Evolutionary conservation across 139 green algal species (phyloP), one percentile per base, ranked within the genome.

Genomic region (Spirogloea muscicola): DNA sequence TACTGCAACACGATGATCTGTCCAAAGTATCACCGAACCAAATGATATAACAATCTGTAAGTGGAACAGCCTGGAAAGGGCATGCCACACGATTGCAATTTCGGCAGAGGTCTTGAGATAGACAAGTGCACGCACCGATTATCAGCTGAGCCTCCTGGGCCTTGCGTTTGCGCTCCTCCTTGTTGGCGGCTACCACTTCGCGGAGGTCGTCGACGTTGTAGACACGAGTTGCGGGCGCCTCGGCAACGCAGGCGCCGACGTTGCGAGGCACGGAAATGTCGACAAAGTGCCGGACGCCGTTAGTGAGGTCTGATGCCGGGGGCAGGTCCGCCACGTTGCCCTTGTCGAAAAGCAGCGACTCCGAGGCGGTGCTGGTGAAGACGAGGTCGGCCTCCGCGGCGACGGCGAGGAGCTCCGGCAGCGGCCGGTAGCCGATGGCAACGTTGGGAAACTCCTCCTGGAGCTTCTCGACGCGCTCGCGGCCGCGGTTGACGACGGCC

Each of bases 201-300:
- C 96, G 96, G 33, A 99, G 80, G 87, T 99, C 94, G 68, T 99
- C 95, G 37, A 99, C 95, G 82, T 99, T 99, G 90, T 95, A 99
- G 38, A 97, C 92, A 46, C 89, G 84, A 36, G 81, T 79, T 3
- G 55, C 42, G 33, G 84, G 73, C 13, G 89, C 68, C 69, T 91
- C 86, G 34, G 83, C 91, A 48, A 99, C 84, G 64, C 90, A 84
- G 36, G 86, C 69, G 0, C 84, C 90, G 38, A 99, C 92, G 86
- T 99, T 99, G 65, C 95, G 87, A 0, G 95, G 95, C 66, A 99
- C 95, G 2, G 85, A 91, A 71, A 99, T 99, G 86, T 99, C 95
- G 1, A 99, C 78, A 67, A 98, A 97, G 33, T 94, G 89, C 27
- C 95, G 90, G 77, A 94, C 82, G 62, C 90, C 89, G 44, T 88